Base-by-base conservation (phyloP, 2,329 filamentous ascomycete genomes). In the Pseudogymnoascus sp. region DNA sequence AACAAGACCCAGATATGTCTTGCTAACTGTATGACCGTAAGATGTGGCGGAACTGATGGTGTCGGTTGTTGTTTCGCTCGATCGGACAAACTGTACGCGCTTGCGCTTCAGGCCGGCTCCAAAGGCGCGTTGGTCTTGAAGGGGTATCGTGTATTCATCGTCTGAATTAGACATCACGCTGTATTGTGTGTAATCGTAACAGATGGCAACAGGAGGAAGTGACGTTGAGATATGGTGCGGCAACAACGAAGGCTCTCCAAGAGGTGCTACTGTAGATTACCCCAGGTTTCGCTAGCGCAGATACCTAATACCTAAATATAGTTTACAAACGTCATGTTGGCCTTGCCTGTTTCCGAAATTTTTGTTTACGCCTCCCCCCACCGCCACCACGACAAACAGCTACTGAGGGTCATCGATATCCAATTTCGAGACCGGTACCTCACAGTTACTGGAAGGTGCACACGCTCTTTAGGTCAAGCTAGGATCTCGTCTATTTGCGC, bases 1-100 rank as follows among this genome's bases (percentile, higher is more conserved):
- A 19, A 91, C 88, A 64, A 91, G 80, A 65, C 81, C 83, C 26
- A 90, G 80, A 68, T 91, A 91, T 53, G 84, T 75, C 63, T 90
- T 84, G 62, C 71, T 69, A 38, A 72, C 68, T 13, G 70, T 71
- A 14, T 73, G 69, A 6, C 67, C 66, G 47, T 50, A 35, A 7
- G 65, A 61, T 64, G 64, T 67, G 64, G 62, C 67, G 53, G n/a
- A 69, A 59, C 40, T 68, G 26, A 64, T 42, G n/a, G 66, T 61
- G 19, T 63, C 37, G n/a, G 14, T 24, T 14, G 56, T 61, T 4
- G 64, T 53, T 61, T 64, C 73, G 67, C 66, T 73, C 66, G 67
- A 78, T 65, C 63, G 67, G 33, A 88, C 82, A 70, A 88, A 88
- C 5, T 79, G 76, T 47, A 88, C 80, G 61, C 76, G 78, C 74